Base-by-base conservation (phyloP, 352 stramenopile genomes). In the Pythium biforme region DNA sequence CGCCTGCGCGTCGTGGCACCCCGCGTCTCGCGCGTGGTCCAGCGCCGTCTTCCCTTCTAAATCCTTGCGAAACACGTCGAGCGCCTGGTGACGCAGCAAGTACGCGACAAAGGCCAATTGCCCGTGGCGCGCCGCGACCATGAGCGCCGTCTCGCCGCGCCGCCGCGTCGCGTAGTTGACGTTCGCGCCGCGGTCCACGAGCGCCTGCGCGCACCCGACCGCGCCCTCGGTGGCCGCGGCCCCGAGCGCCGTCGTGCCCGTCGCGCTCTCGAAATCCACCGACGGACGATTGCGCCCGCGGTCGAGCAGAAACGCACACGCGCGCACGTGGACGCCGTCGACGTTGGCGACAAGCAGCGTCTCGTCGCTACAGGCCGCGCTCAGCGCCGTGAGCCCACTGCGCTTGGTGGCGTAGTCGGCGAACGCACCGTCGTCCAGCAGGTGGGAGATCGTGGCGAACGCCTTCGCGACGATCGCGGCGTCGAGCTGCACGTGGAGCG, bases 211-310 rank as follows among this genome's bases (percentile, higher is more conserved):
- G 48, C 77, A 89, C 25, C 83, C 69, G 5, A 73, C 37, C 0
- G 77, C 74, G 17, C 82, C 82, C 45, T 83, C 69, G 45, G 67
- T 66, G 6, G 82, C 82, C 0, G 81, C 68, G 3, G 74, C 74
- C 26, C 33, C 51, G 0, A 94, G 63, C 10, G 84, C 77, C 6
- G 79, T 90, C 15, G 59, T 45, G 0, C 79, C 77, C 1, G 22
- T 70, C 0, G 71, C 83, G 56, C 67, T 91, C 56, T 90, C 81
- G 41, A 79, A 88, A 26, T 90, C 81, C 4, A 88, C 81, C 17
- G 74, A 72, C 39, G 84, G 81, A 4, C 59, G 76, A 52, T 89
- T 90, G 4, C 46, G 66, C 7, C 34, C 29, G 9, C 82, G 75
- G 40, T 88, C 71, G 25, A 94, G 50, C 12, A 94, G 65, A 47